Evolutionary conservation across 2,329 filamentous ascomycete species (phyloP), one percentile per base, ranked within the genome.

Genomic region (Monilinia aucupariae): DNA sequence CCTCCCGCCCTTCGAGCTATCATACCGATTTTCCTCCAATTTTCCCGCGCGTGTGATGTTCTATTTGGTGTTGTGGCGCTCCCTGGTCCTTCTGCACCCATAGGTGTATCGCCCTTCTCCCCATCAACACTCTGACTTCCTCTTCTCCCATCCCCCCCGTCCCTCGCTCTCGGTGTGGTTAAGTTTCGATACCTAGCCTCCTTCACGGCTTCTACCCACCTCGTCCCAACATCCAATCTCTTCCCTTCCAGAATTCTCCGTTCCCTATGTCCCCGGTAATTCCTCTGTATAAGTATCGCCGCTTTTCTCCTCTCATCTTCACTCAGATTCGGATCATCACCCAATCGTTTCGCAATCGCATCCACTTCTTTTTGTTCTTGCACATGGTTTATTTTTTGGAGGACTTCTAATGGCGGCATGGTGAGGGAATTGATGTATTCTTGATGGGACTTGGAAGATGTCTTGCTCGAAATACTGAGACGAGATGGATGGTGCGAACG

Each of bases 201-300:
- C 73, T 79, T 80, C 60, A 84, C 72, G 49, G 79, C 80, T 76
- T 83, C 70, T 10, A 70, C 64, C 72, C 69, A 73, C 50, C 73
- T 60, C 22, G 69, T 71, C 51, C 68, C 69, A 25, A 68, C 66
- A 68, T 71, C 71, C 41, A 96, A 74, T 1, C 83, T 82, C 67
- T 88, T 79, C 0, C 91, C 91, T 48, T 83, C 75, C 69, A 94
- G 79, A 73, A 91, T 86, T 54, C 91, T 79, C 50, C 91, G 82
- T 55, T 84, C 81, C 61, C 89, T 82, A 74, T 96, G 90, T 7
- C 91, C 90, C 41, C 91, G 82, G 73, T 92, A 96, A 32, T 86
- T 88, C 68, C 87, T 85, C 78, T 91, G 85, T 53, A 87, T 87
- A 32, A 84, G 70, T 27, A 76, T 78, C 4, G 84, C 84, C 2